Evolutionary conservation across 371 early-diverging fungal genomes (phyloP).

Genomic region (Syncephalastrum monosporum): DNA sequence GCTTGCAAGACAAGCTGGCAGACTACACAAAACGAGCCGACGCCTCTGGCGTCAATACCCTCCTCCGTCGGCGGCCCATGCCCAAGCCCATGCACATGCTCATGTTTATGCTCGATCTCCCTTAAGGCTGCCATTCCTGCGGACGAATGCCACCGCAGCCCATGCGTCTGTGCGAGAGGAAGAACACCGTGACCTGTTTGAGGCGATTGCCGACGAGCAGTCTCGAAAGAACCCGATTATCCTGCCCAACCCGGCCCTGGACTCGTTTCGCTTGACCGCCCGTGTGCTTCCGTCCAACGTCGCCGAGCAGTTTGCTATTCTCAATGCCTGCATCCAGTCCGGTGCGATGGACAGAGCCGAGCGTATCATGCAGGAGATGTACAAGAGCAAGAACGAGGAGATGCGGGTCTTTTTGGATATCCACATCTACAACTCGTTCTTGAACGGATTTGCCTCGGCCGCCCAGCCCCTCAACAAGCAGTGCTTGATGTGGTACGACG

Average conservation of each 20-base stretch:
- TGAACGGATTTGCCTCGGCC: constrained; percentile 70
- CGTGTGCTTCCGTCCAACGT: constrained; percentile 36
- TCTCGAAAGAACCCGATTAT: constrained; percentile 21
- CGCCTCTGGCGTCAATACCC: constrained; percentile 6
- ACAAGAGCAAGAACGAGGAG: constrained; percentile 62
- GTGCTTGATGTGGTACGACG: constrained; percentile 78
- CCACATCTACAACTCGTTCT: constrained; percentile 79
- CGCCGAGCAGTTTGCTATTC: constrained; percentile 49
- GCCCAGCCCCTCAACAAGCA: constrained; percentile 49
- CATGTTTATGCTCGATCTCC: not conserved
- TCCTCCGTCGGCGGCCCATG: not conserved
- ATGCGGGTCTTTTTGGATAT: constrained; percentile 72
- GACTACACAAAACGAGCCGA: not conserved
- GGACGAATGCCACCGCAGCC: constrained; percentile 5
- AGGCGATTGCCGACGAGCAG: not conserved
- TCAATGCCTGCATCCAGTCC: constrained; percentile 76
- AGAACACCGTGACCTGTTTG: not conserved
- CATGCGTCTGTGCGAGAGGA: constrained; percentile 4
- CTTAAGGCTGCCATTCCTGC: not conserved
- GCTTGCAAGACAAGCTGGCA: constrained; percentile 19
- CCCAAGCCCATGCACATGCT: no score
- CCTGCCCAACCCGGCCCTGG: constrained; percentile 36
- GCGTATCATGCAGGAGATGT: constrained; percentile 68
- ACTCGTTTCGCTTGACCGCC: constrained; percentile 27
- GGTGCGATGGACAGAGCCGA: constrained; percentile 80